These are phyloP conservation scores for Cercospora sp. DNA, from an alignment of 2,329 filamentous ascomycete genomes.

Conservation along the genomic window DNA sequence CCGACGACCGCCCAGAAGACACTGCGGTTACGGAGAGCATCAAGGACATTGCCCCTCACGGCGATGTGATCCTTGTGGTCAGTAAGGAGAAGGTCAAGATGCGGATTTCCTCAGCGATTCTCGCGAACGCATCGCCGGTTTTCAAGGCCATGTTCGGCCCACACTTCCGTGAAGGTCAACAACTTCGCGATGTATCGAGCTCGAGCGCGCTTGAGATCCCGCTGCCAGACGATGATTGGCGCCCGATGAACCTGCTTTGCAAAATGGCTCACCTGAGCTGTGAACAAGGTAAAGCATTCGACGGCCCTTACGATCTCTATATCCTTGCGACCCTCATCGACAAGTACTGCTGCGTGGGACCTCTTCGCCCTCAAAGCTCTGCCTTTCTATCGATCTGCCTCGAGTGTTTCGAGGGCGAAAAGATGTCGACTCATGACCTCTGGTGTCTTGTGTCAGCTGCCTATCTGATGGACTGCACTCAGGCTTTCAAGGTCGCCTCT, in stretches of 20 bases:
- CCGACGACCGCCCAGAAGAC: neutral
- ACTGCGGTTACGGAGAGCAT: neutral
- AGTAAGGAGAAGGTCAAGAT: neutral
- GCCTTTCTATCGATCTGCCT: neutral
- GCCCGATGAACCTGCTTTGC: slow-evolving; percentile 12
- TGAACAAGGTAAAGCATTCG: neutral
- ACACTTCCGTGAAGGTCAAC: slow-evolving; percentile 18
- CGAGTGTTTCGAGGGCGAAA: neutral
- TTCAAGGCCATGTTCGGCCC: slow-evolving; percentile 15
- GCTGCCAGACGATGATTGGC: slow-evolving; percentile 12
- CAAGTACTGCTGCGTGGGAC: neutral
- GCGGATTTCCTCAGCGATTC: neutral
- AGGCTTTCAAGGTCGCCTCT: neutral
- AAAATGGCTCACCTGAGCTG: neutral
- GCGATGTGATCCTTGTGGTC: slow-evolving; percentile 16
- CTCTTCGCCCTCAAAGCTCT: neutral
- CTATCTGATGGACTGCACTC: neutral
- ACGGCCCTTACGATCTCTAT: neutral
- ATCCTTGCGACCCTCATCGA: neutral
- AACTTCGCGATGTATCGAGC: neutral
- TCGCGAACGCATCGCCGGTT: slow-evolving; percentile 1
- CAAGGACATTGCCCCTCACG: slow-evolving; percentile 2
- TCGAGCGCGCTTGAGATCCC: slow-evolving; percentile 7
- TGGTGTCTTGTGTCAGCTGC: neutral
- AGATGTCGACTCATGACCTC: neutral